These are phyloP conservation scores for Salvia sclarea DNA, from an alignment of 305 asterid genomes.

Conservation along the genomic window DNA sequence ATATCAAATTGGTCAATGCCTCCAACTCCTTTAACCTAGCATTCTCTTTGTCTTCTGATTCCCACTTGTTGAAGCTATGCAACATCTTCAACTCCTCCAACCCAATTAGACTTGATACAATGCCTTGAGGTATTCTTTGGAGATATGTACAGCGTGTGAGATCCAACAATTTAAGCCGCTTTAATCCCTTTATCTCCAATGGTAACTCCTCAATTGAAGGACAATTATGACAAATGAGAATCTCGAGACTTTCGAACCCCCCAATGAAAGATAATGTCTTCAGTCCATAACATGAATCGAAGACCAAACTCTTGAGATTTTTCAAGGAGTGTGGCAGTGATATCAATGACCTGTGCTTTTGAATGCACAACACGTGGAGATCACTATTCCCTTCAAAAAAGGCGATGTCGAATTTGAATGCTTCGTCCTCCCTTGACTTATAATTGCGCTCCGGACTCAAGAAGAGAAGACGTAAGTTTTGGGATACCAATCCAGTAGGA, in stretches of 20 bases:
- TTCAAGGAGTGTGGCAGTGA: slow-evolving; percentile 27
- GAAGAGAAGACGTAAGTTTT: slow-evolving; percentile 30
- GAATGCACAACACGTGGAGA: slow-evolving; percentile 38
- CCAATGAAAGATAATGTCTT: slow-evolving; percentile 25
- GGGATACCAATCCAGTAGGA: slow-evolving; percentile 5
- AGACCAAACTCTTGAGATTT: slow-evolving; percentile 21
- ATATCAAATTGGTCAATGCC: slow-evolving; percentile 8
- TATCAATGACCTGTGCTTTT: neutral
- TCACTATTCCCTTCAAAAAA: slow-evolving; percentile 21
- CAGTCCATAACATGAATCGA: neutral
- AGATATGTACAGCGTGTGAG: neutral
- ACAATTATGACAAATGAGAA: slow-evolving; percentile 23
- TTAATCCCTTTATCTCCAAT: neutral
- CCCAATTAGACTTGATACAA: slow-evolving; percentile 6
- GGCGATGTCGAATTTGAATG: too few species aligned
- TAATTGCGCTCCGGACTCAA: too few species aligned
- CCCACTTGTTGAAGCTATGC: neutral
- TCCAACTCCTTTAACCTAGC: slow-evolving; percentile 3
- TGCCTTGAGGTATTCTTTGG: neutral
- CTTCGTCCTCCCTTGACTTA: too few species aligned
- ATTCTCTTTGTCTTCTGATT: neutral
- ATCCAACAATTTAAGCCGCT: neutral
- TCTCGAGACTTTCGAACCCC: slow-evolving; percentile 28
- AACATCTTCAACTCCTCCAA: slow-evolving; percentile 26
- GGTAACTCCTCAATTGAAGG: neutral